phyloP scores from a whole-genome alignment of 306 rosid species.

The Cucurbita maxima region DNA sequence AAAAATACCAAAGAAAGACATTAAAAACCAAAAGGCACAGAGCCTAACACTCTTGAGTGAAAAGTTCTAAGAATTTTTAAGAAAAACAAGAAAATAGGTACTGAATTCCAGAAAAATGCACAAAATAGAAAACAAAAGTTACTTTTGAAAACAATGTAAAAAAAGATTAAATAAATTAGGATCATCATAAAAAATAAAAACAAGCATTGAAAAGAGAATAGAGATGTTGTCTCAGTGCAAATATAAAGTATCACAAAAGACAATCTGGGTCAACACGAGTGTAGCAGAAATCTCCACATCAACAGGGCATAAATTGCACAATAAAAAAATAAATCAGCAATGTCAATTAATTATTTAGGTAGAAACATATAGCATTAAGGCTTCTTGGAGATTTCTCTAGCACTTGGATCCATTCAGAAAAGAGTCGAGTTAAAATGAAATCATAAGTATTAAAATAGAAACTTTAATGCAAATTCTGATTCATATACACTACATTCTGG shows the following conservation, averaged over 20 bases:
- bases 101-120: not conserved
- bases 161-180: not conserved
- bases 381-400: not conserved
- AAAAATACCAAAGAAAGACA: not conserved
- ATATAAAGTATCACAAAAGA: not conserved
- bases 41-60: not conserved
- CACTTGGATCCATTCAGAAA: not conserved
- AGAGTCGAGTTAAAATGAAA: not conserved
- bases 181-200: not conserved
- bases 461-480: not conserved
- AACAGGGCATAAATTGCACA: not conserved
- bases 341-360: not conserved
- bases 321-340: not conserved
- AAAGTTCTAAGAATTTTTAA: not conserved
- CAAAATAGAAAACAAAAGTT: not conserved
- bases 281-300: not conserved
- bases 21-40: not conserved
- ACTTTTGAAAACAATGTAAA: not conserved
- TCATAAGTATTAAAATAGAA: not conserved
- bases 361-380: not conserved
- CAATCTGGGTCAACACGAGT: not conserved
- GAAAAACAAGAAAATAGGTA: not conserved
- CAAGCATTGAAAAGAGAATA: not conserved
- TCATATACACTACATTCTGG: not conserved
- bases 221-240: not conserved